Base-by-base conservation (phyloP, 352 stramenopile genomes). In the Pythium utonaiense region DNA sequence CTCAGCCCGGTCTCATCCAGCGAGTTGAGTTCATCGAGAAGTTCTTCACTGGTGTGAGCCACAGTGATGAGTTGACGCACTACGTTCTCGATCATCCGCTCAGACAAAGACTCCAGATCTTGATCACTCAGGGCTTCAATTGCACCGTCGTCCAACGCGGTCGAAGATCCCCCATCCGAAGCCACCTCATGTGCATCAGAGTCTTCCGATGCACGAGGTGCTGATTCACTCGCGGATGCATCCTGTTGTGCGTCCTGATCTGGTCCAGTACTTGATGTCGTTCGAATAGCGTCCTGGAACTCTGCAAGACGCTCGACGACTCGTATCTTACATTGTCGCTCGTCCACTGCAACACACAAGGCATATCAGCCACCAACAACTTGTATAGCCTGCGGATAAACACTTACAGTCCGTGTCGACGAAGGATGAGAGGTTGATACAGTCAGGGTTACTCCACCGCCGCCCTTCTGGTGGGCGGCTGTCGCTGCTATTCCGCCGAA, bases 291-390 rank as follows among this genome's bases (percentile, higher is more conserved):
- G 19, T 91, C 73, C 3, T 91, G 81, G 58, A 95, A 95, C 49
- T 95, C 86, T 6, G 82, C 86, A 19, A 95, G 61, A 0, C 86
- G 80, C 57, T 95, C 86, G 1, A 95, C 86, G 2, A 95, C 83
- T 52, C 83, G 83, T 60, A 95, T 95, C 53, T 95, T 95, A 75
- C 83, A 95, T 62, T 95, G 86, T 3, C 86, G 78, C 40, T 95
- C 83, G 45, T 95, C 80, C 65, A 93, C 86, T 95, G 67, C 1
- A 28, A 52, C n/a, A 22, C 6, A 30, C 0, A 48, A 6, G 44
- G 2, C 24, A n/a, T 2, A 34, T 49, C 17, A 51, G 22, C 21
- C 38, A 47, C 16, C 6, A n/a, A n/a, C n/a, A n/a, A n/a, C n/a
- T n/a, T n/a, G n/a, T n/a, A n/a, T n/a, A n/a, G n/a, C n/a, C n/a